Evolutionary conservation across 2,329 filamentous ascomycete species (phyloP).

Genomic region (Neonectria hederae): DNA sequence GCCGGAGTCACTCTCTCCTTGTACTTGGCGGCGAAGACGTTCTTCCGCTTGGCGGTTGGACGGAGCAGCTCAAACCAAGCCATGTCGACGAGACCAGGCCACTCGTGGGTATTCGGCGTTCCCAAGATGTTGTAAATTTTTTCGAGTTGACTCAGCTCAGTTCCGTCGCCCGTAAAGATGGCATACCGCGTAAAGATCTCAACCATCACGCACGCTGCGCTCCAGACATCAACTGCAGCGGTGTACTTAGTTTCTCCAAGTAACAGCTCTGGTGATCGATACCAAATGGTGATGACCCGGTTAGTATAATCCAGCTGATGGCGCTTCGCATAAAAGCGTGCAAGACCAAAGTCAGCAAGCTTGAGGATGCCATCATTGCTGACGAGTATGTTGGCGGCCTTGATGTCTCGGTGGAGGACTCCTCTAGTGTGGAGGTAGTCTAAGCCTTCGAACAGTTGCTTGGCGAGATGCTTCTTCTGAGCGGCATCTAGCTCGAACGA

Average conservation of each 20-base stretch:
- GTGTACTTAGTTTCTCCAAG: conserved; percentile 92
- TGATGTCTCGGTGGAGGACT: conserved; percentile 97
- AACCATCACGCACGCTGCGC: conserved; percentile 93
- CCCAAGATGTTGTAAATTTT: conserved; percentile 96
- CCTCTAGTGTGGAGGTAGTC: conserved; percentile 93
- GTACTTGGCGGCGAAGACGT: conserved; percentile 85
- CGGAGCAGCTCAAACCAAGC: conserved; percentile 95
- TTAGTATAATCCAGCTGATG: conserved; percentile 96
- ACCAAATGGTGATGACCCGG: conserved; percentile 99
- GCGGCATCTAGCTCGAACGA: conserved; percentile 84
- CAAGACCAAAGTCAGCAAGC: conserved; percentile 94
- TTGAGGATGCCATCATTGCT: conserved; percentile 90
- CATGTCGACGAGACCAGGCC: conserved; percentile 92
- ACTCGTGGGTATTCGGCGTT: conserved; percentile 83
- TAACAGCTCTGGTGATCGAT: conserved; percentile 78
- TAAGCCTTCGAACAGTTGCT: conserved; percentile 91
- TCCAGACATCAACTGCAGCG: conserved; percentile 94
- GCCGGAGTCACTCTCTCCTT: conserved; percentile 78
- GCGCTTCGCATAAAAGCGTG: conserved; percentile 94
- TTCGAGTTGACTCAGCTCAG: conserved; percentile 94
- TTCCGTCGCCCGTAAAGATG: conserved; percentile 94
- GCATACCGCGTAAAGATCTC: conserved; percentile 95
- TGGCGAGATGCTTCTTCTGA: conserved; percentile 92
- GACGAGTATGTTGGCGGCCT: conserved; percentile 96
- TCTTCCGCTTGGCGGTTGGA: conserved; percentile 76